phyloP scores from a whole-genome alignment of 2,329 filamentous ascomycete genomes.

The Westerdykella ornata region DNA sequence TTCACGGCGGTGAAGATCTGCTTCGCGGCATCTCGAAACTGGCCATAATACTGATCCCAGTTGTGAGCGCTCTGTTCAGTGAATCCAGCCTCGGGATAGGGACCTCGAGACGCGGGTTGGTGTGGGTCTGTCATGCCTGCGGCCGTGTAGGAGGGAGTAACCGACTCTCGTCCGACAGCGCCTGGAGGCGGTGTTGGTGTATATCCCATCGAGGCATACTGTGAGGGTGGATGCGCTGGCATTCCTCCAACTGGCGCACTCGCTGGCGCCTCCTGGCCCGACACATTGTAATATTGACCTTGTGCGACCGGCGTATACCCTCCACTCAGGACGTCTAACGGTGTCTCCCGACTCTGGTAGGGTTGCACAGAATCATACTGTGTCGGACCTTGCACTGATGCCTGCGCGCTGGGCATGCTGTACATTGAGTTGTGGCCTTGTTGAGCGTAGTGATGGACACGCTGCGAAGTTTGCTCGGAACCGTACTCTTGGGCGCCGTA shows the following conservation, averaged over 20 bases:
- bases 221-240: constrained; percentile 44
- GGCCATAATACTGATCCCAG: too few species aligned
- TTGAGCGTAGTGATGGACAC: constrained; percentile 42
- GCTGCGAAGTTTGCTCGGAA: constrained; percentile 40
- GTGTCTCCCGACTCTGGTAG: constrained; percentile 60
- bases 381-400: constrained; percentile 46
- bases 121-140: constrained; percentile 48
- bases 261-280: constrained; percentile 53
- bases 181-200: constrained; percentile 55
- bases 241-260: constrained; percentile 32
- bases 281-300: constrained; percentile 60
- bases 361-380: constrained; percentile 69
- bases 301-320: constrained; percentile 48
- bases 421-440: constrained; percentile 70
- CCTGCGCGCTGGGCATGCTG: constrained; percentile 50
- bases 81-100: constrained; percentile 30
- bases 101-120: constrained; percentile 37
- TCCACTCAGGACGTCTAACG: constrained; percentile 66
- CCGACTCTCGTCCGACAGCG: constrained; percentile 42
- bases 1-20: constrained; percentile 13
- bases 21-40: too few species aligned
- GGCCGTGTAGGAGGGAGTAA: constrained; percentile 46
- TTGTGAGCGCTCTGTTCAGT: too few species aligned
- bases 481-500: constrained; percentile 60
- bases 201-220: constrained; percentile 52